Base-by-base conservation (phyloP, 2,329 filamentous ascomycete species). In the Pseudocercospora fijiensis region DNA sequence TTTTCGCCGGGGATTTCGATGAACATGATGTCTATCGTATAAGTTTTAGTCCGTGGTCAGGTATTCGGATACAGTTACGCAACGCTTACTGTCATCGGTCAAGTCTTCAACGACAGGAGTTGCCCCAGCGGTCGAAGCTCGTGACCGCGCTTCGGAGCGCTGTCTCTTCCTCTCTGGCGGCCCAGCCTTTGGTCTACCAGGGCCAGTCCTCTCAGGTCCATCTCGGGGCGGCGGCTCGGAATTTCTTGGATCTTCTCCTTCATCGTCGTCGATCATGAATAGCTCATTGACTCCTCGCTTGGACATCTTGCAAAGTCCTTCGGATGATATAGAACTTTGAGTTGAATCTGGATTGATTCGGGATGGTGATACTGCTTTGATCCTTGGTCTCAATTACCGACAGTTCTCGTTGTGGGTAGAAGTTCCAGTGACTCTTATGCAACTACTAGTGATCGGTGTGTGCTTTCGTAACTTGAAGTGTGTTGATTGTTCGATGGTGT, bases 211-310 rank as follows among this genome's bases (percentile, higher is more conserved):
- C 18, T 20, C 9, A 9, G 18, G 18, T 8, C 11, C 4, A 24
- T 47, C 43, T n/a, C 18, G 43, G n/a, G 45, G 45, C 3, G 33
- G 13, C 3, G 33, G 13, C 13, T 2, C 33, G 1, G 33, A 37
- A 4, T 16, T 4, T 13, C 33, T 37, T 4, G 33, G 13, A 5
- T 37, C 33, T 5, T 37, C 33, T 5, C 33, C 33, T 2, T 41
- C 37, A 7, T n/a, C 8, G 37, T 41, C 37, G 5, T 41, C 37
- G 16, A 41, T 18, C 37, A n/a, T 18, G 16, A 41, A n/a, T 16
- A n/a, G 16, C 1, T 0, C 1, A 8, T 3, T n/a, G 3, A 1
- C 4, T 1, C 1, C 2, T 6, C 37, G 37, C 8, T 41, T 41
- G 1, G 37, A n/a, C 37, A 41, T 41, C 16, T 41, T 41, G 37